Evolutionary conservation across 1,284 basidiomycete genomes (phyloP).

Genomic region (Wallemia ichthyophaga): DNA sequence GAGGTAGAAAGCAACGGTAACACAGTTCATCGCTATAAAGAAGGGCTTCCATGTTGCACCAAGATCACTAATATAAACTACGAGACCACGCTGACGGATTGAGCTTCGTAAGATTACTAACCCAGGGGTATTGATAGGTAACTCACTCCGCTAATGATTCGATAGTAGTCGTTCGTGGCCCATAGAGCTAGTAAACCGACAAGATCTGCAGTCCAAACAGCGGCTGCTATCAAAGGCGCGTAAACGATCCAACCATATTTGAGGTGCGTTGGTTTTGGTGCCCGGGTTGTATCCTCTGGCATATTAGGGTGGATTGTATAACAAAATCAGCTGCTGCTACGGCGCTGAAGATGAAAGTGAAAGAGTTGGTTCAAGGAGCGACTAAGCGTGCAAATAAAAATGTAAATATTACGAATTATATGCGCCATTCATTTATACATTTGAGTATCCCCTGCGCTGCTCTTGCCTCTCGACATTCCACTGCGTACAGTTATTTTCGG

Average conservation of each 20-base stretch:
- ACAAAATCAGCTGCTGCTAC: neutral
- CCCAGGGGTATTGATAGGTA: neutral
- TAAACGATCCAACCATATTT: neutral
- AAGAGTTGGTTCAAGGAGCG: neutral
- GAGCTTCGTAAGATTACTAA: neutral
- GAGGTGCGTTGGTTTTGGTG: neutral
- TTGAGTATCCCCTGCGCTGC: no score
- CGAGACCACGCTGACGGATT: neutral
- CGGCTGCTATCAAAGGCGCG: constrained; percentile 1
- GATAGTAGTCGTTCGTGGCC: constrained; percentile 16
- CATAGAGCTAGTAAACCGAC: constrained; percentile 16
- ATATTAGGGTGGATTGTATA: no score
- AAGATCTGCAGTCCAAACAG: constrained; percentile 9
- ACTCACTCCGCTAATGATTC: constrained; percentile 6
- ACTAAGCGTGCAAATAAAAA: no score
- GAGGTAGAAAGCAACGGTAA: constrained; percentile 8
- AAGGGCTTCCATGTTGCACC: constrained; percentile 5
- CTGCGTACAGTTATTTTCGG: no score
- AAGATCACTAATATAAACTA: neutral
- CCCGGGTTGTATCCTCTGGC: neutral
- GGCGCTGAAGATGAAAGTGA: neutral
- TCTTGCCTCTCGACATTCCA: no score
- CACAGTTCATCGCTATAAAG: constrained; percentile 10
- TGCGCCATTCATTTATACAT: no score
- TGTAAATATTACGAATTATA: no score